Evolutionary conservation across 2,329 filamentous ascomycete genomes (phyloP).

Genomic region (Aureobasidium vineae): DNA sequence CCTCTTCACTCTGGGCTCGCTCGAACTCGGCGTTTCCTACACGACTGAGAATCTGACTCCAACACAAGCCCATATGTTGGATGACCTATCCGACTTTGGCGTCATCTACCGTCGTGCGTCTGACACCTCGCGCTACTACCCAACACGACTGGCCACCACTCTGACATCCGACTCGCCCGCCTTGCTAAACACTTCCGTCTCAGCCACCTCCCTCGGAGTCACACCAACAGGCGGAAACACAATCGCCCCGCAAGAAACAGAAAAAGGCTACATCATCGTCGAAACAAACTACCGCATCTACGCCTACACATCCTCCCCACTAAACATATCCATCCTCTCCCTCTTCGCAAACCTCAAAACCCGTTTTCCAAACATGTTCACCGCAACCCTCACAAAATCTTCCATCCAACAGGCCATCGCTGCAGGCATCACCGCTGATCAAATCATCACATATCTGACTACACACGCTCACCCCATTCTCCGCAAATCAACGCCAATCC

Average conservation of each 20-base stretch:
- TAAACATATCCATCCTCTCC: conserved; percentile 90
- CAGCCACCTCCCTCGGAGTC: conserved; percentile 51
- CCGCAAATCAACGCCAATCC: conserved; percentile 70
- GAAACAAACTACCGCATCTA: conserved; percentile 98
- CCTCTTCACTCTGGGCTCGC: conserved; percentile 88
- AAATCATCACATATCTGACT: conserved; percentile 90
- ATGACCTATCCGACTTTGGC: conserved; percentile 86
- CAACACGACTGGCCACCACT: conserved; percentile 89
- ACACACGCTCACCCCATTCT: conserved; percentile 95
- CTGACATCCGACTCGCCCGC: conserved; percentile 75
- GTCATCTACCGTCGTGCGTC: conserved; percentile 68
- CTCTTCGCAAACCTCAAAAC: conserved; percentile 86
- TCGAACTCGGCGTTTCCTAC: conserved; percentile 90
- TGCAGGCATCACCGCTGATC: conserved; percentile 88
- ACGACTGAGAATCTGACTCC: conserved; percentile 79
- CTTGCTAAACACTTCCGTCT: conserved; percentile 67
- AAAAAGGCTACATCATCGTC: conserved; percentile 84
- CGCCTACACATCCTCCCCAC: conserved; percentile 89
- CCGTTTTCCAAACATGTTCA: conserved; percentile 91
- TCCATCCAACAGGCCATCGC: conserved; percentile 85
- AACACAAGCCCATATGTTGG: conserved; percentile 83
- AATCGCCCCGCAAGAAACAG: conserved; percentile 41
- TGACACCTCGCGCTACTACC: conserved; percentile 64
- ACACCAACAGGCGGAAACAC: conserved; percentile 32
- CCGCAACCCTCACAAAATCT: conserved; percentile 82